Evolutionary conservation across 768 basidiomycete genomes (phyloP).

Genomic region (Rhodotorula graminis): DNA sequence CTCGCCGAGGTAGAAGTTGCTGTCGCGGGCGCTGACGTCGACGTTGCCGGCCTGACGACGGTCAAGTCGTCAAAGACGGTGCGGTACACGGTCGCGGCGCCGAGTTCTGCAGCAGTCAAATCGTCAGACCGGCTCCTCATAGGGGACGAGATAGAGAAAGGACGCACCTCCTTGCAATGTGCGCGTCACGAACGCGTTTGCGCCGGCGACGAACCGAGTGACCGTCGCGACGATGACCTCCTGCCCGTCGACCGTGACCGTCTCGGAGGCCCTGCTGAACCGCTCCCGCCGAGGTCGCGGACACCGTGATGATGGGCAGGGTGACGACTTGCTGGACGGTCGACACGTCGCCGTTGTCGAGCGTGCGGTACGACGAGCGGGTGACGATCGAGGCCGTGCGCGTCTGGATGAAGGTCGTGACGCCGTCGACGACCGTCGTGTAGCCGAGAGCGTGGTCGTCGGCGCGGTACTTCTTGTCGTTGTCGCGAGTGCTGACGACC

Average conservation of each 20-base stretch:
- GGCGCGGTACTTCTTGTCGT: neutral
- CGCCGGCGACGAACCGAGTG: neutral
- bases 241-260: neutral
- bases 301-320: slow-evolving; percentile 2
- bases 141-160: too few relatives aligned
- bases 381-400: neutral
- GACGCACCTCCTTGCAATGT: neutral
- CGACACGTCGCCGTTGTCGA: slow-evolving; percentile 2
- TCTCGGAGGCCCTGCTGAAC: neutral
- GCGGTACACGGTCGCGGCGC: neutral
- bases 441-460: neutral
- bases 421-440: slow-evolving; percentile 8
- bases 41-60: neutral
- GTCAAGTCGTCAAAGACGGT: neutral
- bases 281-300: neutral
- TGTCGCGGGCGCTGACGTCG: too few relatives aligned
- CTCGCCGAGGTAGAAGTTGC: neutral
- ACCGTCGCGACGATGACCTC: neutral
- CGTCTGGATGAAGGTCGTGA: slow-evolving; percentile 6
- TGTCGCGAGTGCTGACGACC: slow-evolving; percentile 1
- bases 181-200: neutral
- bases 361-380: neutral
- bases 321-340: neutral
- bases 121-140: too few relatives aligned
- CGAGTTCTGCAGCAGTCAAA: too few relatives aligned